Base-by-base conservation (phyloP, 441 rosid genomes). In the Arabidopsis hybrid region DNA sequence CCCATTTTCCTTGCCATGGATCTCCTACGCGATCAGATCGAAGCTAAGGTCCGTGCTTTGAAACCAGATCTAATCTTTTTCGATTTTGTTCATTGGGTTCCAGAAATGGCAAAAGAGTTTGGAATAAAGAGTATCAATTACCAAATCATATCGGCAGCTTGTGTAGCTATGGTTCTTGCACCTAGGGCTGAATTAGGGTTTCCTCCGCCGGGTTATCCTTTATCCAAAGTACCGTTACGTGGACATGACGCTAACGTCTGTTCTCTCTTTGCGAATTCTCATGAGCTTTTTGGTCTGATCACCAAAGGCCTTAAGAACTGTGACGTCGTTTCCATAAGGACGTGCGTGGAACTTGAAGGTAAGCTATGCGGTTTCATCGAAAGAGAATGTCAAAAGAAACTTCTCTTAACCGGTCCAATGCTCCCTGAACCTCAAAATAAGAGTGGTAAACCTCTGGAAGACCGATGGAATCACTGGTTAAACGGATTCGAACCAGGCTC, bases 141-240 rank as follows among this genome's bases (percentile, higher is more conserved):
- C 78, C 74, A 63, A 5, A 82, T 78, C 1, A 74, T 82, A 12
- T 73, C 71, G 0, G 87, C 92, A 0, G 79, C 89, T 2, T 67
- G 81, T 11, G 36, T 87, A 3, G 87, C 90, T 5, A 68, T 81
- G 5, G 64, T 68, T 17, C 68, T 83, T 4, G 89, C 80, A 7
- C 95, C 92, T 0, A 82, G 79, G 2, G 78, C 88, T 11, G 91
- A 83, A 43, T 31, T 84, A 52, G 78, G 63, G 2, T 36, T 12
- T 51, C 88, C 80, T 6, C 88, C 87, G 0, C 14, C 71, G 0
- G 89, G 87, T n/a, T 89, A 89, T 66, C 92, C 90, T 3, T 85
- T 87, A 0, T 39, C 80, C 0, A 63, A 65, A 1, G 71, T 80
- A 0, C 74, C 71, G 1, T 73, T 86, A 29, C 86, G 78, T 5